phyloP scores from a whole-genome alignment of 805 yeast genomes.

The Ogataea henricii region DNA sequence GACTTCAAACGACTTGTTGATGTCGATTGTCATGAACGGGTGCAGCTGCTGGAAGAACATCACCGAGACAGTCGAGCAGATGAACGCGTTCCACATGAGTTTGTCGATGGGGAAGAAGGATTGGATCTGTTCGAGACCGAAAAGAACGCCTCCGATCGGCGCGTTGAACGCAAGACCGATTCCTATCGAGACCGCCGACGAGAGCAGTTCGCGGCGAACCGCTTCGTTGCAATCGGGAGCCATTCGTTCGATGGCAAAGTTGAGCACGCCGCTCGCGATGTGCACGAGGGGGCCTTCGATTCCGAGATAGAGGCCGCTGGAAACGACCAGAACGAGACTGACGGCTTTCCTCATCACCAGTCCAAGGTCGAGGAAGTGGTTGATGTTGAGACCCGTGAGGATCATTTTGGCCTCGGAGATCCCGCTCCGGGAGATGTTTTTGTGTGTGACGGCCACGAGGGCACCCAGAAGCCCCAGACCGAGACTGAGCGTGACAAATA shows the following conservation, averaged over 20 bases:
- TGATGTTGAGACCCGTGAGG: constrained; percentile 62
- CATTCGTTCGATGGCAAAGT: constrained; percentile 37
- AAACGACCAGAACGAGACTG: constrained; percentile 65
- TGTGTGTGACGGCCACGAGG: constrained; percentile 32
- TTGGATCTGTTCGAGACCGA: constrained; percentile 69
- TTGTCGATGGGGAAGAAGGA: constrained; percentile 62
- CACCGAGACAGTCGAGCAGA: constrained; percentile 74
- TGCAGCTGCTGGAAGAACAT: constrained; percentile 55
- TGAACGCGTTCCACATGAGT: constrained; percentile 82
- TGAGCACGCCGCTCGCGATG: constrained; percentile 63
- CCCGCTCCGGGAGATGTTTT: constrained; percentile 56
- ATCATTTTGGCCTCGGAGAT: constrained; percentile 73
- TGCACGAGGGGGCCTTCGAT: constrained; percentile 88
- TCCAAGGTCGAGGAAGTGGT: constrained; percentile 50
- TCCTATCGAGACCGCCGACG: constrained; percentile 83
- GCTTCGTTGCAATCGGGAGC: constrained; percentile 53
- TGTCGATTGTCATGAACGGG: constrained; percentile 48
- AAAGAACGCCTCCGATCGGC: constrained; percentile 86
- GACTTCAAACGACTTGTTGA: constrained; percentile 54
- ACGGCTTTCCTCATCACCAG: constrained; percentile 57
- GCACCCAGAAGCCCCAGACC: constrained; percentile 43
- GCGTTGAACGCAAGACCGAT: constrained; percentile 83
- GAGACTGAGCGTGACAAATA: constrained; percentile 41
- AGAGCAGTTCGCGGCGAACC: constrained; percentile 59
- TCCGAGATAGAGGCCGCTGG: constrained; percentile 82